Evolutionary conservation across 768 basidiomycete genomes (phyloP), one percentile per base, ranked within the genome.

Genomic region (Kwoniella heveanensis): DNA sequence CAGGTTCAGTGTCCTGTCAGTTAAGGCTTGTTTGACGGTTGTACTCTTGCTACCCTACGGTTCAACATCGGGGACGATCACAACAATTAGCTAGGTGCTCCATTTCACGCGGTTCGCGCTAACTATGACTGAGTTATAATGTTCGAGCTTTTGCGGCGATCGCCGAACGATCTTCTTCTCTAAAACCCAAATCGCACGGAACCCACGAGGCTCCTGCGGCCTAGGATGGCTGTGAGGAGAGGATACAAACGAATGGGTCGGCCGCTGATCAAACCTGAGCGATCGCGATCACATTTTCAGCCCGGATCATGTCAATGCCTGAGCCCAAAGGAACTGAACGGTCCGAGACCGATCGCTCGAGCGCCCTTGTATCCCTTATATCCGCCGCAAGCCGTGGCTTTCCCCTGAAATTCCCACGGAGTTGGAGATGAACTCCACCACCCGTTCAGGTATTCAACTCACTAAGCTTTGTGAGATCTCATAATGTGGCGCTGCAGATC

Each of bases 271-370:
- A 7, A 19, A 3, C 15, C 39, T 44, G 17, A 19, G 39, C 19
- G 39, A 44, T 44, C 39, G 39, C 15, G 39, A 44, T 44, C 39
- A 44, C 39, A 44, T n/a, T n/a, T n/a, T n/a, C n/a, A n/a, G n/a
- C 17, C 39, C 39, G 8, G 39, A 44, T 44, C 39, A 44, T 44
- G 39, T 8, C 39, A n/a, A n/a, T n/a, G n/a, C n/a, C n/a, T n/a
- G n/a, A n/a, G n/a, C n/a, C n/a, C n/a, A n/a, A n/a, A n/a, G n/a
- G n/a, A n/a, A 44, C 17, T 3, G 39, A 44, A 10, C 39, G 39
- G 15, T 44, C 39, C 15, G 8, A 44, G 10, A 44, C 39, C 39
- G 39, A 44, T 44, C 17, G 39, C 8, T 44, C 39, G 15, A 6
- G 32, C 32, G 32, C 32, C 32, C 13, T 17, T 17, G 15, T 32